Base-by-base conservation (phyloP, 2,329 filamentous ascomycete genomes). In the Aspergillus quadrilineatus region DNA sequence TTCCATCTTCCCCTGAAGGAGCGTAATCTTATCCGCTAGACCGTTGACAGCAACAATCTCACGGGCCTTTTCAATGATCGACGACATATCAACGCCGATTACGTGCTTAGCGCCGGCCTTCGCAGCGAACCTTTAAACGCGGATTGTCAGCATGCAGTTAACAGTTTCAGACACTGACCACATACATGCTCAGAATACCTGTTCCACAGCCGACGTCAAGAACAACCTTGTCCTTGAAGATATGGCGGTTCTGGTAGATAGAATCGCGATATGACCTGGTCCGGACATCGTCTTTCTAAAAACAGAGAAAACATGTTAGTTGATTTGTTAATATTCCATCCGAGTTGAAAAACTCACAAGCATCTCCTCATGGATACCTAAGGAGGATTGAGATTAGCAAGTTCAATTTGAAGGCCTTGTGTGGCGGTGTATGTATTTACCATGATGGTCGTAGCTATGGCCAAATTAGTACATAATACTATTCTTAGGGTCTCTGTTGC, bases 1-100 rank as follows among this genome's bases (percentile, higher is more conserved):
- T 81, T 99, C 94, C 94, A 99, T 99, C 85, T 99, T 99, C 75
- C 94, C 94, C 81, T 97, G 94, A 63, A 99, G 85, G 58, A 99
- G 85, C 52, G 94, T 97, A 75, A 99, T 97, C 85, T 96, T 96
- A 80, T 93, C 89, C 52, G 88, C 84, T 83, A 99, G 86, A 67
- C 93, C 92, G 76, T 99, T 99, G 66, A 83, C 84, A 73, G 86
- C 86, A 71, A 97, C 94, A 64, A 99, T 99, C 81, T 97, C 90
- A 70, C 87, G 87, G 44, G 94, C 94, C 83, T 99, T 99, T 79
- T 96, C 91, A 79, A 99, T 97, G 77, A 99, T 99, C 67, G 93
- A 97, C 34, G 94, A 99, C 93, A 97, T 99, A 77, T 99, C 94
- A 56, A 99, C 94, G 68, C 94, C 94, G 65, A 97, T 96, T 66